These are phyloP conservation scores for Akanthomyces uredinophilus DNA, from an alignment of 2,329 filamentous ascomycete genomes.

Conservation along the genomic window DNA sequence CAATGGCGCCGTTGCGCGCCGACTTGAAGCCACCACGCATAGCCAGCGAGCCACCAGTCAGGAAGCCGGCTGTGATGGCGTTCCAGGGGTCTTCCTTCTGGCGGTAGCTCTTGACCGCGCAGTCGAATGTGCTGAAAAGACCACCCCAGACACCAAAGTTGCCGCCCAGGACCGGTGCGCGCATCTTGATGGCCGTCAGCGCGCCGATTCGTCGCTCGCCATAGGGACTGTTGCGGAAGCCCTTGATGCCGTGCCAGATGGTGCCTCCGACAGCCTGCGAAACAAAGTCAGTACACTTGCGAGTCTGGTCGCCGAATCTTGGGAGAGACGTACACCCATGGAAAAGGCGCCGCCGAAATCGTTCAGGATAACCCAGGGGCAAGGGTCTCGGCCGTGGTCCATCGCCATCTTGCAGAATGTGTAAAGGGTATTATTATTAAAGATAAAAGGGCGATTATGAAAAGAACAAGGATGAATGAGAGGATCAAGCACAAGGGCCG, in stretches of 20 bases:
- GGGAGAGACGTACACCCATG: constrained; percentile 70
- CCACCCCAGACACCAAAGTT: constrained; percentile 99
- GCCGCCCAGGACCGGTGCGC: constrained; percentile 89
- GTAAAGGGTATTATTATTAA: constrained; percentile 4
- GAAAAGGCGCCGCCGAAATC: constrained; percentile 96
- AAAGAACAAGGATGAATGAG: neutral
- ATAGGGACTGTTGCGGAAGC: constrained; percentile 82
- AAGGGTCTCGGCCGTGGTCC: constrained; percentile 96
- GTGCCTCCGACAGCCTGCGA: constrained; percentile 67
- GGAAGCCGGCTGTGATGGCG: constrained; percentile 95
- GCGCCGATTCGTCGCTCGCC: constrained; percentile 94
- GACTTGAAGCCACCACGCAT: constrained; percentile 89
- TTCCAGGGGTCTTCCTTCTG: constrained; percentile 99
- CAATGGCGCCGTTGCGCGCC: constrained; percentile 91
- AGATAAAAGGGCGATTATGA: constrained; percentile 4
- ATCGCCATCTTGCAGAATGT: constrained; percentile 39
- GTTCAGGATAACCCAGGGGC: constrained; percentile 92
- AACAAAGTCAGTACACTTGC: constrained; percentile 13
- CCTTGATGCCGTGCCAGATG: constrained; percentile 97
- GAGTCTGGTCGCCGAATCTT: neutral
- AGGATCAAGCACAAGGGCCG: neutral
- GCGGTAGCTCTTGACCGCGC: constrained; percentile 85
- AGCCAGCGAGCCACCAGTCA: constrained; percentile 87
- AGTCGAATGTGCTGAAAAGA: constrained; percentile 93
- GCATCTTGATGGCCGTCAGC: constrained; percentile 94